Evolutionary conservation across 2,329 filamentous ascomycete genomes (phyloP).

Genomic region (Aureobasidium musti): DNA sequence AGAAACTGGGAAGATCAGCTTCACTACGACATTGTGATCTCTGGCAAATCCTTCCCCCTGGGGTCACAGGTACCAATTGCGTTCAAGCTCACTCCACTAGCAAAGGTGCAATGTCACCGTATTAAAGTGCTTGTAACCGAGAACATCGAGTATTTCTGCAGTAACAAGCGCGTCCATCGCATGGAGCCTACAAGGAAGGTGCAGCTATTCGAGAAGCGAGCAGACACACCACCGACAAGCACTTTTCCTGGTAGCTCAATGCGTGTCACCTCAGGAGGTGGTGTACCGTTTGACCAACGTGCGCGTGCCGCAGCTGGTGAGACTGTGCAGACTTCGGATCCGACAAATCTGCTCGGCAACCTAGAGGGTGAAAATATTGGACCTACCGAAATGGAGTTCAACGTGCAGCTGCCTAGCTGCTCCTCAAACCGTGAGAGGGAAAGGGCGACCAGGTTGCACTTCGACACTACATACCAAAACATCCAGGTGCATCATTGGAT

Average conservation of each 20-base stretch:
- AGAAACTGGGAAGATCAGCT: slow-evolving; percentile 93
- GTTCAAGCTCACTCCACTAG: slow-evolving; percentile 88
- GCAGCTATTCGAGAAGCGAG: slow-evolving; percentile 81
- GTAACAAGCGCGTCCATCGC: slow-evolving; percentile 79
- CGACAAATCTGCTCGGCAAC: slow-evolving; percentile 76
- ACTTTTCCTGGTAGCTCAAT: slow-evolving; percentile 75
- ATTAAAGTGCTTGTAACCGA: slow-evolving; percentile 91
- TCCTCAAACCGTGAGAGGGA: slow-evolving; percentile 77
- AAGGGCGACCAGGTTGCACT: slow-evolving; percentile 67
- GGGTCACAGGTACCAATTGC: slow-evolving; percentile 87
- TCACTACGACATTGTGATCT: slow-evolving; percentile 95
- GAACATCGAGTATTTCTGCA: slow-evolving; percentile 87
- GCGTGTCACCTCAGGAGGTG: slow-evolving; percentile 75
- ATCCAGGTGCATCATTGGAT: slow-evolving; percentile 97
- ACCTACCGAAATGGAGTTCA: slow-evolving; percentile 92
- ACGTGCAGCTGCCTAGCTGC: slow-evolving; percentile 86
- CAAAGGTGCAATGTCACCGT: slow-evolving; percentile 90
- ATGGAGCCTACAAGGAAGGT: slow-evolving; percentile 84
- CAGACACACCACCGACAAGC: slow-evolving; percentile 72
- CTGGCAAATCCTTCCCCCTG: slow-evolving; percentile 89
- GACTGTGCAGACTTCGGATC: slow-evolving; percentile 55
- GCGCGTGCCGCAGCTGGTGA: slow-evolving; percentile 59
- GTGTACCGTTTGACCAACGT: slow-evolving; percentile 66
- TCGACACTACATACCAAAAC: slow-evolving; percentile 90
- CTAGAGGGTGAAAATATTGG: slow-evolving; percentile 75